Percentiles rank a stretch among this genome's conserved stretches.
Conservation (phyloP, 192 early-diverging fungal genomes). For the Diversispora eburnea region DNA sequence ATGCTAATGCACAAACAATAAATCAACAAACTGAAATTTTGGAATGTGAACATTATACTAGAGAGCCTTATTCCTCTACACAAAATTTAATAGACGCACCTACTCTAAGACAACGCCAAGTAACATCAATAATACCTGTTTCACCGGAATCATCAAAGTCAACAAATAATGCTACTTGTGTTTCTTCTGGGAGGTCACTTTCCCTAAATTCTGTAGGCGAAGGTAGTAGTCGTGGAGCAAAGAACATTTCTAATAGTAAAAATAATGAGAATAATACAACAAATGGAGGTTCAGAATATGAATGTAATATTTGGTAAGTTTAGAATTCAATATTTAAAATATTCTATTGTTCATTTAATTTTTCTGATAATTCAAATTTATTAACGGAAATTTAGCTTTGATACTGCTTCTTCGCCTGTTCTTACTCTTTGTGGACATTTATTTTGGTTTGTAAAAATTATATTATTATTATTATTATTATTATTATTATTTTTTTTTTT, state of each 20-base stretch:
- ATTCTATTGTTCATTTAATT: too few species aligned
- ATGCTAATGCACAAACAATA: neutral
- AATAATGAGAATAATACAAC: neutral
- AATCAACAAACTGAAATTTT: neutral
- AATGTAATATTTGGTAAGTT: conserved; percentile 29
- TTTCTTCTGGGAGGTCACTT: neutral
- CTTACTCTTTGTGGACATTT: conserved; percentile 77
- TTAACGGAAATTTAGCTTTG: conserved; percentile 54
- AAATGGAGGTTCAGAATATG: conserved; percentile 18
- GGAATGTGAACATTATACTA: neutral
- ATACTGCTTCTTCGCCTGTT: conserved; percentile 71
- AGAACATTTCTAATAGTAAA: neutral
- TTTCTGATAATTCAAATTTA: neutral
- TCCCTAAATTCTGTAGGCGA: neutral
- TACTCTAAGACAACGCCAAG: neutral
- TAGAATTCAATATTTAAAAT: too few species aligned
- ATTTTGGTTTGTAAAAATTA: conserved; percentile 54
- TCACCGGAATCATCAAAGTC: neutral
- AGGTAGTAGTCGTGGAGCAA: conserved; percentile 9
- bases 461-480: too few species aligned
- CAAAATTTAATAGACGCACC: neutral
- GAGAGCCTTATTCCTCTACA: neutral
- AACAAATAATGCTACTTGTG: neutral
- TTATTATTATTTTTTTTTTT: too few species aligned
- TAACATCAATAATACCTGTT: neutral